Evolutionary conservation across 441 rosid genomes (phyloP).

Genomic region (Populus hybrid): DNA sequence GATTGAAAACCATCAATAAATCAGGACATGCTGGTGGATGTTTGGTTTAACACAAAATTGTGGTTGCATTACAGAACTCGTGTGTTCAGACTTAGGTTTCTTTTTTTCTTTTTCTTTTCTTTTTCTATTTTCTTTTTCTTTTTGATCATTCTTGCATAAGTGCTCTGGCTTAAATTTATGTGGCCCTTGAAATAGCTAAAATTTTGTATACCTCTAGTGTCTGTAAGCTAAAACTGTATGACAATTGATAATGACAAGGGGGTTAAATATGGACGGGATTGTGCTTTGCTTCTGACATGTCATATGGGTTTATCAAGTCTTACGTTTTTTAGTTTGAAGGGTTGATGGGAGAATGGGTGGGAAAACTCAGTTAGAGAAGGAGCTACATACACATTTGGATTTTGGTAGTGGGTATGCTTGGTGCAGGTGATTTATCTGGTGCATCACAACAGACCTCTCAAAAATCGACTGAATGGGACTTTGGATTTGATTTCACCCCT

Average conservation of each 20-base stretch:
- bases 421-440: background rate
- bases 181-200: background rate
- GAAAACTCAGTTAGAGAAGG: too few species aligned
- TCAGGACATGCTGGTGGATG: background rate
- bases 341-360: background rate
- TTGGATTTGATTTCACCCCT: background rate
- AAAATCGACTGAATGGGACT: background rate
- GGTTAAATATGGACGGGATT: too few species aligned
- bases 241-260: too few species aligned
- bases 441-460: background rate
- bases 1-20: background rate
- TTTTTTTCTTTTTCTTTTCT: background rate
- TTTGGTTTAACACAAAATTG: background rate
- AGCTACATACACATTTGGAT: background rate
- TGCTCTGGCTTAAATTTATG: background rate
- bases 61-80: background rate
- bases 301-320: conserved; percentile 20
- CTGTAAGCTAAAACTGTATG: too few species aligned
- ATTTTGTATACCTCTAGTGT: background rate
- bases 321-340: conserved; percentile 29
- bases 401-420: background rate
- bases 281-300: conserved; percentile 6
- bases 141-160: background rate
- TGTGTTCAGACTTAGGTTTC: background rate
- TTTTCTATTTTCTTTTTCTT: background rate